These are phyloP conservation scores for Rosa persica DNA, from an alignment of 306 rosid species.

Conservation along the genomic window DNA sequence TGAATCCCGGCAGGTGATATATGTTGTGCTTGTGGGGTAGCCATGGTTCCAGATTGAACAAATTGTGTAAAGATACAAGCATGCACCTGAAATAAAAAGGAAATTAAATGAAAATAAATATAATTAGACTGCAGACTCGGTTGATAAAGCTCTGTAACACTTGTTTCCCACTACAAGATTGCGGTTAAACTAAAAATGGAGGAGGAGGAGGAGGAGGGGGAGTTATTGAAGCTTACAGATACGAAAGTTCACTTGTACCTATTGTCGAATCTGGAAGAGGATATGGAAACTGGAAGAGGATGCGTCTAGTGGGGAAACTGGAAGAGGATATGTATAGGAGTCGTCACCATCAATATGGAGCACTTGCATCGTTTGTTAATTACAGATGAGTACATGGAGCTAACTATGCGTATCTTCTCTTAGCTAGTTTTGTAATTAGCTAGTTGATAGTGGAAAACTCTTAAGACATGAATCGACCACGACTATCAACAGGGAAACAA, in stretches of 20 bases:
- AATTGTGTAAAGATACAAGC: not conserved
- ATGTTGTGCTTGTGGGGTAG: not conserved
- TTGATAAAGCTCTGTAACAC: too few relatives aligned
- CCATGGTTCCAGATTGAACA: not conserved
- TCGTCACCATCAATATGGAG: too few relatives aligned
- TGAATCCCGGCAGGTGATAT: not conserved
- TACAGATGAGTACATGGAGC: not conserved
- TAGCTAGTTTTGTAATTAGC: not conserved
- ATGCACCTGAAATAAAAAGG: not conserved
- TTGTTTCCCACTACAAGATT: too few relatives aligned
- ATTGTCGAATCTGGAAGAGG: too few relatives aligned
- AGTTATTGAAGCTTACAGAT: too few relatives aligned
- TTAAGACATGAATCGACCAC: not conserved
- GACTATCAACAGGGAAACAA: not conserved
- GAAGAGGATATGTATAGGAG: too few relatives aligned
- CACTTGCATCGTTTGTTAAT: too few relatives aligned
- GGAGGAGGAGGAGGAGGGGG: not conserved
- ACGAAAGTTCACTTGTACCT: too few relatives aligned
- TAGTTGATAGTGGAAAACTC: not conserved
- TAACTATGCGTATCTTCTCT: not conserved
- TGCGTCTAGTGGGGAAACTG: too few relatives aligned
- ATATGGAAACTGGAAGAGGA: too few relatives aligned
- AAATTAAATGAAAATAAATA: not conserved
- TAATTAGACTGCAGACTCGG: not conserved
- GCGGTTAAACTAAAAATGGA: too few relatives aligned